Evolutionary conservation across 1,139 yeast species (phyloP).

Genomic region (Taphrina flavorubra): DNA sequence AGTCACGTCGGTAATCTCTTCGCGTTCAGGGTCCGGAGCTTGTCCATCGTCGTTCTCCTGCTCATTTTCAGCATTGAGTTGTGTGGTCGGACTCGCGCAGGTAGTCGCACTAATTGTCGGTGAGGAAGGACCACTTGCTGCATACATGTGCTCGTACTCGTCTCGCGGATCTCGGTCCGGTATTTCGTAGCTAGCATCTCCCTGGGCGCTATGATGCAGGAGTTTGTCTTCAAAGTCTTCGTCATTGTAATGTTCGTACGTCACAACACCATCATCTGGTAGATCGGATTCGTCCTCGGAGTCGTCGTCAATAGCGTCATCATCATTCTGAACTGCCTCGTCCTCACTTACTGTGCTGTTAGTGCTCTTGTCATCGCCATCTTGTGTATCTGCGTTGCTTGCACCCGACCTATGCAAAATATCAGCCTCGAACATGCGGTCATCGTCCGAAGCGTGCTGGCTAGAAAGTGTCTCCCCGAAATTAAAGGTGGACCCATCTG

Average conservation of each 20-base stretch:
- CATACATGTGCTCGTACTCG: too few relatives aligned
- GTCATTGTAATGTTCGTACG: too few relatives aligned
- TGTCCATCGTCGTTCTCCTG: not conserved
- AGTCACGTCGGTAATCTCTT: too few relatives aligned
- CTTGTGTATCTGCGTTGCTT: not conserved
- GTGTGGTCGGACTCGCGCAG: too few relatives aligned
- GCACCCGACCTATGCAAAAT: not conserved
- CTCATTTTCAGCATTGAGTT: not conserved
- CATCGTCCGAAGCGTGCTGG: not conserved
- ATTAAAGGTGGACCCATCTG: not conserved
- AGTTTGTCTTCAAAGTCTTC: too few relatives aligned
- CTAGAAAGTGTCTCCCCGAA: not conserved
- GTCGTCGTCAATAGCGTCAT: not conserved
- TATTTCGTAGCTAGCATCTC: too few relatives aligned
- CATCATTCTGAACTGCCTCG: not conserved
- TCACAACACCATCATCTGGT: not conserved
- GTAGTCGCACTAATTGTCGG: too few relatives aligned
- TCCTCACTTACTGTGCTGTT: not conserved
- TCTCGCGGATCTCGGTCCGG: too few relatives aligned
- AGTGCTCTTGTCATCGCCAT: not conserved
- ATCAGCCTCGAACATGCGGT: not conserved
- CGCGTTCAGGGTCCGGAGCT: not conserved
- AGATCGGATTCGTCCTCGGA: not conserved
- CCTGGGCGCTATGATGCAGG: too few relatives aligned
- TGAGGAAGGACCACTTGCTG: too few relatives aligned